phyloP scores from a whole-genome alignment of 169 alveolate species.

The Eimeria necatrix region DNA sequence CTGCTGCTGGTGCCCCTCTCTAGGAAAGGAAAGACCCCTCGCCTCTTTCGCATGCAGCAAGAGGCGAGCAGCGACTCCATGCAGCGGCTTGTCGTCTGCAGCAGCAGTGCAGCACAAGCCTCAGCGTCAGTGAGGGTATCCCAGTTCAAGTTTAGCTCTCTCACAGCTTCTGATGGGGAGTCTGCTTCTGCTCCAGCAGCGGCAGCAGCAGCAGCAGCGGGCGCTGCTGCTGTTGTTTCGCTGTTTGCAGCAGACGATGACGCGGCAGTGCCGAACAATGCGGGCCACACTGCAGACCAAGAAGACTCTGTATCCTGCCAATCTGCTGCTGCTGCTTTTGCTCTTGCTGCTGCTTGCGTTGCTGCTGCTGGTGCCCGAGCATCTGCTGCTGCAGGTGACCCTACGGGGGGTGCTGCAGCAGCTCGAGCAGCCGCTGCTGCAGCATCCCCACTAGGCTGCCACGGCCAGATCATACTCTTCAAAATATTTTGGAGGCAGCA shows the following conservation, averaged over 20 bases:
- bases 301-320: not conserved
- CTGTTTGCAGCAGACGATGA: not conserved
- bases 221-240: not conserved
- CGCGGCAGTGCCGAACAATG: not conserved
- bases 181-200: not conserved
- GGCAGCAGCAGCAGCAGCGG: not conserved
- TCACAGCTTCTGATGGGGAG: not conserved
- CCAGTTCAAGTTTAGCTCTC: not conserved
- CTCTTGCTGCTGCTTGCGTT: not conserved
- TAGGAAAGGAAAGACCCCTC: not conserved
- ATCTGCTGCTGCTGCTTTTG: slow-evolving; percentile 18
- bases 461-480: too few species aligned
- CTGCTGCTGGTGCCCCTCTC: slow-evolving; percentile 11
- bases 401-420: not conserved
- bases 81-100: not conserved
- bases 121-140: not conserved
- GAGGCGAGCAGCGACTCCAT: not conserved
- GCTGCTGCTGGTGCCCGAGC: slow-evolving; percentile 19
- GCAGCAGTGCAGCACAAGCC: not conserved
- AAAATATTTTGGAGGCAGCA: too few species aligned
- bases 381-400: not conserved
- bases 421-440: not conserved
- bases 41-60: slow-evolving; percentile 2
- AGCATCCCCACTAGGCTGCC: too few species aligned
- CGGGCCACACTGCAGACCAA: not conserved